Percentiles rank a stretch among this genome's conserved stretches.
These are phyloP conservation scores for Malassezia sp. DNA, from an alignment of 1,284 basidiomycete genomes.

Conservation along the genomic window DNA sequence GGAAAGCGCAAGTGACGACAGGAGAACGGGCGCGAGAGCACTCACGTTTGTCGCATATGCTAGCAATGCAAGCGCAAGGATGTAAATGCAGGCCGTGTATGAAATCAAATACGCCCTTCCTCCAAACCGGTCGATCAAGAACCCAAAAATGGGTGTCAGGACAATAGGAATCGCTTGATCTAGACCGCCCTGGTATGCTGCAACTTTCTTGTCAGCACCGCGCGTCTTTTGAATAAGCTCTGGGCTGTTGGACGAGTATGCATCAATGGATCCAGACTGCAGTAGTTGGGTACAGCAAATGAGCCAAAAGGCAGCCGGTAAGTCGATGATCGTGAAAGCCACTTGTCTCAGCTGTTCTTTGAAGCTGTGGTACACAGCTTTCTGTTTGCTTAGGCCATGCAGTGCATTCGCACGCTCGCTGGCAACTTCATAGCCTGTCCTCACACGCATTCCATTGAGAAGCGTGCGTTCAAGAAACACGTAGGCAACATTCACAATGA, in stretches of 20 bases:
- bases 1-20: conserved; percentile 46
- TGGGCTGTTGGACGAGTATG: conserved; percentile 48
- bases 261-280: conserved; percentile 46
- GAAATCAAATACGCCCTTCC: conserved; percentile 33
- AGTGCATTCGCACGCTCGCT: neutral
- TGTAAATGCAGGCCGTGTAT: neutral
- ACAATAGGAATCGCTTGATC: conserved; percentile 49
- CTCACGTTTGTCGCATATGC: conserved; percentile 47
- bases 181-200: conserved; percentile 49
- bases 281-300: conserved; percentile 34
- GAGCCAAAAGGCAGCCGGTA: conserved; percentile 21
- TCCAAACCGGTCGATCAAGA: conserved; percentile 30
- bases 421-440: neutral
- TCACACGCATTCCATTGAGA: conserved; percentile 13
- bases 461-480: conserved; percentile 33
- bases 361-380: neutral
- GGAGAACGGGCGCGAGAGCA: conserved; percentile 45
- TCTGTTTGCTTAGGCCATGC: neutral
- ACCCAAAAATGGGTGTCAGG: conserved; percentile 46
- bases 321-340: neutral
- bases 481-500: conserved; percentile 40
- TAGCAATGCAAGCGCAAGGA: conserved; percentile 36
- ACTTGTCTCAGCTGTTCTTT: neutral
- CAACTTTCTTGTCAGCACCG: conserved; percentile 44
- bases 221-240: conserved; percentile 48